Conservation (phyloP, 225 moss, liverwort and hornwort genomes). For the Polytrichum formosum region DNA sequence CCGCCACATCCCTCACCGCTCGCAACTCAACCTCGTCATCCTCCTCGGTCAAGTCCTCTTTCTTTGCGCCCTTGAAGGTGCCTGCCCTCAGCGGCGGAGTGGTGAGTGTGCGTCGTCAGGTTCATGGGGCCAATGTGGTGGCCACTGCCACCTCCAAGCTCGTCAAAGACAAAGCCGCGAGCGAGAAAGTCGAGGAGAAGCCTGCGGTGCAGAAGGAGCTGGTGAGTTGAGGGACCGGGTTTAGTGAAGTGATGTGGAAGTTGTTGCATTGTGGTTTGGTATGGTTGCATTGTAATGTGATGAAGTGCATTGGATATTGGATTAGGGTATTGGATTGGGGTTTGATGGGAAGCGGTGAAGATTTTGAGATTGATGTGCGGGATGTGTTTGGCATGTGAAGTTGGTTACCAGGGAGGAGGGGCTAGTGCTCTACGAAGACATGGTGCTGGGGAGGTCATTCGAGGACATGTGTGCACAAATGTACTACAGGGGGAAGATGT, state of each 20-base stretch:
- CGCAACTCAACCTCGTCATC: too few relatives aligned
- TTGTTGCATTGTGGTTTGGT: background rate
- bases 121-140: conserved; percentile 15
- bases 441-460: conserved; percentile 77
- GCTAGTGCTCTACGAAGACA: conserved; percentile 78
- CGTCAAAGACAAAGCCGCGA: conserved; percentile 47
- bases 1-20: too few relatives aligned
- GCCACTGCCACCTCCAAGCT: conserved; percentile 38
- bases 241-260: background rate
- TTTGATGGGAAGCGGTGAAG: background rate
- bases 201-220: conserved; percentile 12
- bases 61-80: too few relatives aligned
- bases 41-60: too few relatives aligned
- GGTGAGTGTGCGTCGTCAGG: too few relatives aligned
- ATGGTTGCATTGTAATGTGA: background rate
- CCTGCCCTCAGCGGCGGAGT: too few relatives aligned
- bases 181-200: conserved; percentile 19
- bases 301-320: background rate
- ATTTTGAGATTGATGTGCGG: conserved; percentile 1
- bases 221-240: conserved; percentile 26
- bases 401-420: conserved; percentile 79
- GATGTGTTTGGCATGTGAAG: conserved; percentile 26
- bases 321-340: background rate
- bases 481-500: conserved; percentile 98
- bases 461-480: conserved; percentile 99